Conservation (phyloP, 345 rosid genomes). For the Salix arbutifolia region DNA sequence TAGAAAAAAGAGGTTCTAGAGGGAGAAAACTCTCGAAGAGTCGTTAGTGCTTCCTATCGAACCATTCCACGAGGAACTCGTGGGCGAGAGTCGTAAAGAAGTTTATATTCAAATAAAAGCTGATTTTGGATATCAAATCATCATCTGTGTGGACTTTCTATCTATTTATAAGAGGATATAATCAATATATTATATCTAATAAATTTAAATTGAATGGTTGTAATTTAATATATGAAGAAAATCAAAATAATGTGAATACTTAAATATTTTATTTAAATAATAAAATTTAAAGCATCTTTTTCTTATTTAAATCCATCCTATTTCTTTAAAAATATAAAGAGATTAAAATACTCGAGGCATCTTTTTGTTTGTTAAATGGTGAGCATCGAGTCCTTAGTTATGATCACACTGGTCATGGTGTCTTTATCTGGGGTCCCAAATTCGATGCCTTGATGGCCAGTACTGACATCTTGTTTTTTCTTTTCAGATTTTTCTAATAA, state of each 20-base stretch:
- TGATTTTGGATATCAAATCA: neutral
- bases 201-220: too few species aligned
- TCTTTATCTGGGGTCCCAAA: slow-evolving; percentile 9
- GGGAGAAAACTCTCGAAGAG: neutral
- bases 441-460: neutral
- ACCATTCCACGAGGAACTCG: slow-evolving; percentile 9
- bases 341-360: too few species aligned
- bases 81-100: neutral
- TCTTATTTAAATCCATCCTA: too few species aligned
- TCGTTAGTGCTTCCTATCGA: neutral
- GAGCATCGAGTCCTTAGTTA: neutral
- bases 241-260: too few species aligned
- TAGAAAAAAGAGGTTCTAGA: neutral
- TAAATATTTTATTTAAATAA: too few species aligned
- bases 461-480: neutral
- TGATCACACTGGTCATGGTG: neutral
- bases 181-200: too few species aligned
- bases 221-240: too few species aligned
- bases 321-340: too few species aligned
- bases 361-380: neutral
- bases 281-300: too few species aligned
- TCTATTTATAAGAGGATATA: too few species aligned
- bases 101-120: neutral
- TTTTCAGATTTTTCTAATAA: neutral
- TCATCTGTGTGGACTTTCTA: neutral